Base-by-base conservation (phyloP, 768 basidiomycete species). In the Tricholomella constricta region DNA sequence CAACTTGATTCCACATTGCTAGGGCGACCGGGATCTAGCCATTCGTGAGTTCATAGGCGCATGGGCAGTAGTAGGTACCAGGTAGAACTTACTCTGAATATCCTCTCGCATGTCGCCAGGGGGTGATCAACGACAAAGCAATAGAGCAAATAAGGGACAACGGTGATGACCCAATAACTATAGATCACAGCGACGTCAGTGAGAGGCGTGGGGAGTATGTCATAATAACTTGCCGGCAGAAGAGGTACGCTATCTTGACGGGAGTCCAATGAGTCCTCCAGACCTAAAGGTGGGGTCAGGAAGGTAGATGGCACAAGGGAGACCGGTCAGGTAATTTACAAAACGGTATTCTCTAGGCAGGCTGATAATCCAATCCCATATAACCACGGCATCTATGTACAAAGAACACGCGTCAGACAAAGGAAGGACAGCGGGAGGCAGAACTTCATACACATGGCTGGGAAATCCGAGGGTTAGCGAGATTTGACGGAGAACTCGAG, bases 1-100 rank as follows among this genome's bases (percentile, higher is more conserved):
- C 85, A 49, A 89, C 88, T 79, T 91, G 89, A 62, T 91, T 91
- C 88, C 88, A 91, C 83, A 90, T 86, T 15, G 88, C 88, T 44
- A 91, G 78, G 6, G 85, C 84, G 51, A 91, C 89, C 5, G 89
- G 89, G 47, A 90, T 83, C 89, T 91, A 51, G 46, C 42, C 17
- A 44, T 34, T 38, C 15, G 26, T 53, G 35, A 58, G 36, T n/a
- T 10, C 22, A 38, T 8, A n/a, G 17, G 9, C 2, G 31, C 31
- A 32, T 32, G 31, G 10, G 14, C 14, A 11, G 35, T 19, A 20
- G 12, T 20, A 45, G 3, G 15, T 22, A 36, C 15, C 1, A 38
- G 51, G 38, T 38, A 25, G 29, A 43, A 57, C 58, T 51, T 51
- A 83, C 90, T 73, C 78, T 86, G 74, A 80, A 92, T 51, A 89